phyloP scores from a whole-genome alignment of 2,329 filamentous ascomycete genomes.

The Neofusicoccum sp. region DNA sequence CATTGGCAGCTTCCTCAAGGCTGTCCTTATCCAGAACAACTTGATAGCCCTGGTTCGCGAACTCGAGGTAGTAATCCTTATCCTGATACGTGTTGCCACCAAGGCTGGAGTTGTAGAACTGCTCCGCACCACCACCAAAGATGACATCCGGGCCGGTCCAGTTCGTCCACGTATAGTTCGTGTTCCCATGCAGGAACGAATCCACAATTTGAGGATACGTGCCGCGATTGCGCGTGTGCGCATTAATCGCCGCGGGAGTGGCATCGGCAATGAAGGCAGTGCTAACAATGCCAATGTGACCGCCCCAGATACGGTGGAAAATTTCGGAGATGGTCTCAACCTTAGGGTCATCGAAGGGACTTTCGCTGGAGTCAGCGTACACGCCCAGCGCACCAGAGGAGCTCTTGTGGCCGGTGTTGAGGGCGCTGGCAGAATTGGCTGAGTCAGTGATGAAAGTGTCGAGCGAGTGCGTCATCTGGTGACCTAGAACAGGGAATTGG shows the following conservation, averaged over 20 bases:
- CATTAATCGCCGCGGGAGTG: constrained; percentile 64
- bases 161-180: constrained; percentile 80
- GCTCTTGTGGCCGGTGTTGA: constrained; percentile 83
- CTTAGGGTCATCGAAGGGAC: constrained; percentile 80
- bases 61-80: constrained; percentile 73
- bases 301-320: constrained; percentile 68
- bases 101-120: constrained; percentile 63
- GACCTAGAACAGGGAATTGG: constrained; percentile 81
- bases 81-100: constrained; percentile 66
- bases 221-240: constrained; percentile 69
- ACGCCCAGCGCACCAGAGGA: constrained; percentile 82
- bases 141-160: constrained; percentile 77
- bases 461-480: constrained; percentile 87
- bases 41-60: constrained; percentile 71
- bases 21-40: constrained; percentile 75
- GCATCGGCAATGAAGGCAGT: constrained; percentile 84
- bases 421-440: constrained; percentile 79
- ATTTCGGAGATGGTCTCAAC: constrained; percentile 82
- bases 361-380: constrained; percentile 74
- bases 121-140: constrained; percentile 81
- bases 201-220: constrained; percentile 74
- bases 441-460: constrained; percentile 86
- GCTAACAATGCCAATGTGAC: constrained; percentile 65
- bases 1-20: constrained; percentile 60
- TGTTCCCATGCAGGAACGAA: constrained; percentile 73